A percentile compares a stretch with the other conserved stretches of the same genome.
Conservation (phyloP, 2,329 filamentous ascomycete genomes). For the Ophiostoma australiae region DNA sequence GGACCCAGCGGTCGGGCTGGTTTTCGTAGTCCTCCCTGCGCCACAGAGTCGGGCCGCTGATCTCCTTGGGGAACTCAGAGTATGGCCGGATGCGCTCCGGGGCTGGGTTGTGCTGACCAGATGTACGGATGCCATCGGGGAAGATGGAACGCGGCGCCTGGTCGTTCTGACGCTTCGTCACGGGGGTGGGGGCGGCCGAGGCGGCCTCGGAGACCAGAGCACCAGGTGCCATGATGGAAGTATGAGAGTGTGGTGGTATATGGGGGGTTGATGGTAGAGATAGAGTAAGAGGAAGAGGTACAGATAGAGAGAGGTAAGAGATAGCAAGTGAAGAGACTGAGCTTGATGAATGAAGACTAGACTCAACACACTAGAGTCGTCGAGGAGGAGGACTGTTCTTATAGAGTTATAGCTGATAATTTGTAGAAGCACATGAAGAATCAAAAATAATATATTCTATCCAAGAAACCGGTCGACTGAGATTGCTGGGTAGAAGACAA, state of each 20-base stretch:
- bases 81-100: slow-evolving; percentile 63
- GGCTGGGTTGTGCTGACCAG: slow-evolving; percentile 67
- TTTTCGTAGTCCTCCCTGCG: slow-evolving; percentile 57
- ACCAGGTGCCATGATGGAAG: slow-evolving; percentile 27
- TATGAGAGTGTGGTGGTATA: not conserved
- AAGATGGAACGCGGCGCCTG: slow-evolving; percentile 38
- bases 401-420: not conserved
- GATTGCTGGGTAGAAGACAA: not conserved
- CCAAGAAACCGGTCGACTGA: not conserved
- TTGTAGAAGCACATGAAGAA: not conserved
- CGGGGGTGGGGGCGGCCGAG: not conserved
- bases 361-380: not conserved
- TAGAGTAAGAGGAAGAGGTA: not conserved
- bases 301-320: not conserved
- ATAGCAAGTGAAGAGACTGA: not conserved
- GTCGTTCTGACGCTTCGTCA: slow-evolving; percentile 33
- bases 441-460: not conserved
- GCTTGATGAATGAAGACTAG: slow-evolving; percentile 2
- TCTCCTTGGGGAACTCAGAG: slow-evolving; percentile 63
- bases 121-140: slow-evolving; percentile 48
- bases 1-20: slow-evolving; percentile 66
- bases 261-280: not conserved
- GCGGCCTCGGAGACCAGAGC: slow-evolving; percentile 25
- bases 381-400: not conserved
- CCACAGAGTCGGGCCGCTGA: slow-evolving; percentile 70